Evolutionary conservation across 78 protist species (phyloP), one percentile per base, ranked within the genome.

Genomic region (Dictyostelium firmibasis): DNA sequence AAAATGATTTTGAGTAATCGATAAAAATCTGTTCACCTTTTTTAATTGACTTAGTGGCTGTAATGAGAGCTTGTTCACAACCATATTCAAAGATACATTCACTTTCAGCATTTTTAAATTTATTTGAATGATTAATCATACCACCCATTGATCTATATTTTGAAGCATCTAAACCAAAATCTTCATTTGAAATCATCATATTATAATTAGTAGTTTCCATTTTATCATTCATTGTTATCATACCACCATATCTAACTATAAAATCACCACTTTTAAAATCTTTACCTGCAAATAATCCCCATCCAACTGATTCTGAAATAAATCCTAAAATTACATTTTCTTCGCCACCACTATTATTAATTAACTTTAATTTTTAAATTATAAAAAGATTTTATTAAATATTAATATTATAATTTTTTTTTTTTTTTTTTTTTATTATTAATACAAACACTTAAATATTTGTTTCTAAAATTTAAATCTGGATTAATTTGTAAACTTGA

Each of bases 41-140:
- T 23, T 85, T 57, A 36, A 93, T 93, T 13, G 31, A 47, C 43
- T 75, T 93, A 41, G 86, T 78, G 1, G 96, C 96, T 20, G 92
- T 93, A 44, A 93, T 93, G n/a, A 93, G 25, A 5, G 96, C 96
- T 75, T 93, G 96, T 25, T 93, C 96, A 50, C 92, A 88, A n/a
- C 96, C 96, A 81, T 53, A 44, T 31, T 93, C 96, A 43, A 93
- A 93, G n/a, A 93, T 84, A 62, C 96, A 93, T 53, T 85, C 85
- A 18, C 84, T 67, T 60, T 85, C 83, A 6, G 96, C 96, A 29
- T 93, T 93, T 16, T 29, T 50, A 35, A 67, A 60, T 38, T 93
- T 86, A 18, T 76, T 29, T 10, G 96, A 93, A 35, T 93, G 96
- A 62, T 93, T 93, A 36, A 93, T 85, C 96, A 93, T 93, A 31